These are phyloP conservation scores for Raffaelea albimanens DNA, from an alignment of 2,329 filamentous ascomycete genomes.

Conservation along the genomic window DNA sequence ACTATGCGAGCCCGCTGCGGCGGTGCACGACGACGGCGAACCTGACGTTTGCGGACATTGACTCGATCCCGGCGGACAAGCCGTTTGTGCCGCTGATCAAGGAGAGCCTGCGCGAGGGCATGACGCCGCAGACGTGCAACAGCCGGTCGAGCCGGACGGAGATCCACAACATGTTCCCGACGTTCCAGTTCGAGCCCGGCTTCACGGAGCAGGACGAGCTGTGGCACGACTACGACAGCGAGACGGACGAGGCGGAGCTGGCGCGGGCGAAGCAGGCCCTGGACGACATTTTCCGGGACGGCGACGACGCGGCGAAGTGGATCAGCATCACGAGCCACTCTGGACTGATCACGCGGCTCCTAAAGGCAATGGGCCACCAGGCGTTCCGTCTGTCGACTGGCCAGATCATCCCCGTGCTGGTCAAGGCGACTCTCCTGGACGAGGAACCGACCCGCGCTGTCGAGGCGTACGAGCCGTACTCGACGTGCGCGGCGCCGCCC, in stretches of 20 bases:
- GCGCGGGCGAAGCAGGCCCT: conserved; percentile 34
- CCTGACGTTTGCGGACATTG: conserved; percentile 47
- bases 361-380: conserved; percentile 37
- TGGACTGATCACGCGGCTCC: conserved; percentile 42
- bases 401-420: conserved; percentile 57
- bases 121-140: conserved; percentile 62
- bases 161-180: conserved; percentile 42
- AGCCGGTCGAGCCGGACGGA: conserved; percentile 44
- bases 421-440: conserved; percentile 39
- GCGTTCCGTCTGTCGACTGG: conserved; percentile 55
- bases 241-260: conserved; percentile 38
- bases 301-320: conserved; percentile 41
- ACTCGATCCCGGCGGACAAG: conserved; percentile 32
- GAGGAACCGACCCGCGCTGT: conserved; percentile 21
- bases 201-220: conserved; percentile 47
- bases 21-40: conserved; percentile 55
- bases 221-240: conserved; percentile 31
- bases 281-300: conserved; percentile 42
- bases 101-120: conserved; percentile 55
- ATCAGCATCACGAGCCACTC: conserved; percentile 52
- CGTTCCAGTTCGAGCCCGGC: conserved; percentile 46
- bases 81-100: conserved; percentile 53
- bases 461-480: conserved; percentile 26
- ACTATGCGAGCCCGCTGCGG: conserved; percentile 55
- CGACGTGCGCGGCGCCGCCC: conserved; percentile 34